Evolutionary conservation across 2,329 filamentous ascomycete genomes (phyloP), one percentile per base, ranked within the genome.

Genomic region (Exophiala dermatitidis): DNA sequence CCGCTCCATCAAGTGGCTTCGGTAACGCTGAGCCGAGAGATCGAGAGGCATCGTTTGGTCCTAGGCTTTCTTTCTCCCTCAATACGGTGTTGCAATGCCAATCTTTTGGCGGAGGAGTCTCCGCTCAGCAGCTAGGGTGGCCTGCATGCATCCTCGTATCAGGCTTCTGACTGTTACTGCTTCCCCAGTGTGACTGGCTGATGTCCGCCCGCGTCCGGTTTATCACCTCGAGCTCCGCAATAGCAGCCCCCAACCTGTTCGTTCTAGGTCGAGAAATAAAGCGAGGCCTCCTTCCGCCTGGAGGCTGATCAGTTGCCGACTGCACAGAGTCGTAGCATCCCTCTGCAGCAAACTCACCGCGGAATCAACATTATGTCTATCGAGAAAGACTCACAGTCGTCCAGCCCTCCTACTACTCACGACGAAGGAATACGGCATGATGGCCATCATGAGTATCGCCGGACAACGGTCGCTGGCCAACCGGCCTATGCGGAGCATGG

Each of bases 401-500:
- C 56, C 26, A 53, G 56, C 8, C 52, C 59, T 43, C 56, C 59
- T 12, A 46, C 52, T 19, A 51, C 52, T 10, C 59, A 61, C 37
- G 50, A 56, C 19, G 59, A 61, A 36, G 33, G 37, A 8, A 46
- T 54, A 19, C 43, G 19, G 19, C 19, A 19, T 19, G 19, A 49
- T 36, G 30, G 48, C 32, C 29, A 38, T 5, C 41, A 29, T 29
- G 19, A 6, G 19, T 56, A 60, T 42, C 57, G 19, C 19, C 19
- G 19, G 19, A 60, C 55, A 6, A 50, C 58, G 6, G 55, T 60
- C 7, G 30, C 37, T 7, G 52, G 47, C 6, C 36, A 36, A 2
- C 52, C 55, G 30, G 55, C 58, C 9, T 60, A 50, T 46, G 64
- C 63, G 29, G 66, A 67, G 46, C 65, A 69, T 50, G 67, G 66